Percentiles rank a stretch among this genome's conserved stretches.
These are phyloP conservation scores for Barnettozyma pratensis DNA, from an alignment of 805 yeast genomes.

Conservation along the genomic window DNA sequence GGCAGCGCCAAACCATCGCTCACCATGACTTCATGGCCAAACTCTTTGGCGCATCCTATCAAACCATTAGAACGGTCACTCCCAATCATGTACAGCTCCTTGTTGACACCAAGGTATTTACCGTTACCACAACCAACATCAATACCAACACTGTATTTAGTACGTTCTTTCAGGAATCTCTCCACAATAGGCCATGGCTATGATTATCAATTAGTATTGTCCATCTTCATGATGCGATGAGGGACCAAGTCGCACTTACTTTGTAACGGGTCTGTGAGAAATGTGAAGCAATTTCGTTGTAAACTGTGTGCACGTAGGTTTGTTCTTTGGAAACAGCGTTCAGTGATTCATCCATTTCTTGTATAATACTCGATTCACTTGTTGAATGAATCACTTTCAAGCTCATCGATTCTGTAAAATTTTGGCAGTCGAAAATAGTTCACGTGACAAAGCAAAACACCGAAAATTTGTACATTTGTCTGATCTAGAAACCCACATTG, in stretches of 20 bases:
- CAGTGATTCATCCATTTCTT: constrained; percentile 20
- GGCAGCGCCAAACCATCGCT: constrained; percentile 78
- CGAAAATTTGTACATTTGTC: neutral
- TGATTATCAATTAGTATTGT: neutral
- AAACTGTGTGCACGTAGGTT: constrained; percentile 82
- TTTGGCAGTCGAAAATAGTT: neutral
- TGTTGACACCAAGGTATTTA: constrained; percentile 74
- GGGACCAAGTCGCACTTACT: constrained; percentile 18
- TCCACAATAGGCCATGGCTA: constrained; percentile 97
- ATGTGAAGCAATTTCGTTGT: constrained; percentile 87
- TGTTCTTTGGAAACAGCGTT: constrained; percentile 62
- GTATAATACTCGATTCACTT: neutral
- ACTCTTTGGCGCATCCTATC: constrained; percentile 53
- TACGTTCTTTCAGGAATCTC: constrained; percentile 46
- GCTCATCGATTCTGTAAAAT: neutral
- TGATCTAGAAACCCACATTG: neutral
- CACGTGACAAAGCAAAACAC: too few species aligned
- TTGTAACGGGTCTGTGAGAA: constrained; percentile 91
- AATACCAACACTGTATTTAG: constrained; percentile 63
- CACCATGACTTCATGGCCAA: constrained; percentile 51
- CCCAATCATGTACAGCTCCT: constrained; percentile 65
- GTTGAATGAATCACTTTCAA: too few species aligned
- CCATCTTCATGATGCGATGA: too few species aligned
- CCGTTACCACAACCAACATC: constrained; percentile 99
- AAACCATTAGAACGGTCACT: constrained; percentile 68